These are phyloP conservation scores for Lachancea quebecensis DNA, from an alignment of 805 yeast species.

Conservation along the genomic window DNA sequence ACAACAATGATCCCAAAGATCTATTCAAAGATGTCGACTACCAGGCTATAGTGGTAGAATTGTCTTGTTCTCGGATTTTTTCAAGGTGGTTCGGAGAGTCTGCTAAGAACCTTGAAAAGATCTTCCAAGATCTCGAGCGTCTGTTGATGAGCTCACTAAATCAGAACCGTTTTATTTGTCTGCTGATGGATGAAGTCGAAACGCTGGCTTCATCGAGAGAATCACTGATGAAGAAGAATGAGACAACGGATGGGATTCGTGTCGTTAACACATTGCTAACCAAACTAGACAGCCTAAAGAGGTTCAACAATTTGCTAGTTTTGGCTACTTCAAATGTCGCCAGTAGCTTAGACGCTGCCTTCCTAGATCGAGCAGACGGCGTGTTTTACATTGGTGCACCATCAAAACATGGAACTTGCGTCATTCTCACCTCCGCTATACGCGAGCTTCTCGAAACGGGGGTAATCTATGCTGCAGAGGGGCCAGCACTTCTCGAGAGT, in stretches of 20 bases:
- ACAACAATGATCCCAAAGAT: background rate
- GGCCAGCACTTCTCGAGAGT: slow-evolving; percentile 2
- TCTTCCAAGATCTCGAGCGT: slow-evolving; percentile 32
- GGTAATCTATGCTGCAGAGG: slow-evolving; percentile 9
- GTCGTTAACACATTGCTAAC: slow-evolving; percentile 40
- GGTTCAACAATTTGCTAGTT: slow-evolving; percentile 31
- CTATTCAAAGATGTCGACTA: slow-evolving; percentile 2
- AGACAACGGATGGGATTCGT: slow-evolving; percentile 38
- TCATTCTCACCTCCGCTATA: slow-evolving; percentile 29
- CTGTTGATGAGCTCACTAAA: slow-evolving; percentile 16
- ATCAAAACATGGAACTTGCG: slow-evolving; percentile 22
- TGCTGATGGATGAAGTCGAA: slow-evolving; percentile 43
- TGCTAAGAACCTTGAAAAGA: slow-evolving; percentile 34
- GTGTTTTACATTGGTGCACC: slow-evolving; percentile 34
- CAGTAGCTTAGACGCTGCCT: slow-evolving; percentile 37
- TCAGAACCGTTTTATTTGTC: slow-evolving; percentile 24
- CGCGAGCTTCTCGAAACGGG: slow-evolving; percentile 18
- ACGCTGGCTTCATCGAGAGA: slow-evolving; percentile 38
- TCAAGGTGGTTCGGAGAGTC: slow-evolving; percentile 44
- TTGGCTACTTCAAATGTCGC: slow-evolving; percentile 39
- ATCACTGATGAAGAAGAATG: slow-evolving; percentile 32
- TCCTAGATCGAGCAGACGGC: slow-evolving; percentile 38
- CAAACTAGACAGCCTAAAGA: slow-evolving; percentile 35
- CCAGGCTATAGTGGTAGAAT: slow-evolving; percentile 34
- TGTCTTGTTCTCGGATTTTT: slow-evolving; percentile 38